Percentiles rank a stretch among this genome's conserved stretches.
Conservation (phyloP, 495 filamentous ascomycete species). For the Trichoderma virens region DNA sequence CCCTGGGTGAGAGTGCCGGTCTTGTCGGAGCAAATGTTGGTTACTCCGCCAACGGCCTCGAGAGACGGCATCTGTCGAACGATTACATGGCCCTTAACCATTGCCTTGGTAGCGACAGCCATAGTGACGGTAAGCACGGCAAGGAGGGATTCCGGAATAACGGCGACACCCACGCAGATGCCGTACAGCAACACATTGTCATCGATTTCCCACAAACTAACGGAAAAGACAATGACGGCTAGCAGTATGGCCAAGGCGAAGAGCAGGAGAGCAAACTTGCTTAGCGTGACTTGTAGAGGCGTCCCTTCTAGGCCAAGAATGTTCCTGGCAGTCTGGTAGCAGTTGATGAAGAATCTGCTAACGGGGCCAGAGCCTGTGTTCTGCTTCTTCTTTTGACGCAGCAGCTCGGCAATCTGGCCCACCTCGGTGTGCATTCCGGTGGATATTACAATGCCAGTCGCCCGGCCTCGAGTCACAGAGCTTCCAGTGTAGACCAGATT, state of each 20-base stretch:
- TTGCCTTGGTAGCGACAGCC: constrained; percentile 63
- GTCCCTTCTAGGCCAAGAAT: constrained; percentile 63
- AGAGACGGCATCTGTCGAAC: constrained; percentile 59
- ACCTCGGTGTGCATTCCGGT: constrained; percentile 69
- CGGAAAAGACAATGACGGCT: constrained; percentile 58
- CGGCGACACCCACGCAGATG: constrained; percentile 58
- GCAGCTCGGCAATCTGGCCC: constrained; percentile 58
- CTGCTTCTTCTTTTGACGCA: constrained; percentile 34
- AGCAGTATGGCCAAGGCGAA: constrained; percentile 64
- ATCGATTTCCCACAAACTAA: constrained; percentile 50
- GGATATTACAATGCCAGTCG: constrained; percentile 58
- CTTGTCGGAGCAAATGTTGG: constrained; percentile 56
- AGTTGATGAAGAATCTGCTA: constrained; percentile 22
- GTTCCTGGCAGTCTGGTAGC: constrained; percentile 27
- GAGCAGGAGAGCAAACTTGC: constrained; percentile 60
- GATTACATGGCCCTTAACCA: constrained; percentile 62
- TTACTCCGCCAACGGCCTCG: constrained; percentile 54
- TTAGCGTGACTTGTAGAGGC: constrained; percentile 59
- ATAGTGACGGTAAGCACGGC: constrained; percentile 72
- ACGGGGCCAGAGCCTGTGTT: constrained; percentile 23
- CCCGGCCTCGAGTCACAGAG: constrained; percentile 64
- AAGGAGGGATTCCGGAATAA: constrained; percentile 70
- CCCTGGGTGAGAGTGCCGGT: constrained; percentile 57
- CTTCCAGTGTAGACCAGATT: constrained; percentile 69
- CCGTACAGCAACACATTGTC: constrained; percentile 62